Base-by-base conservation (phyloP, 352 stramenopile genomes). In the Phytophthora cactorum region DNA sequence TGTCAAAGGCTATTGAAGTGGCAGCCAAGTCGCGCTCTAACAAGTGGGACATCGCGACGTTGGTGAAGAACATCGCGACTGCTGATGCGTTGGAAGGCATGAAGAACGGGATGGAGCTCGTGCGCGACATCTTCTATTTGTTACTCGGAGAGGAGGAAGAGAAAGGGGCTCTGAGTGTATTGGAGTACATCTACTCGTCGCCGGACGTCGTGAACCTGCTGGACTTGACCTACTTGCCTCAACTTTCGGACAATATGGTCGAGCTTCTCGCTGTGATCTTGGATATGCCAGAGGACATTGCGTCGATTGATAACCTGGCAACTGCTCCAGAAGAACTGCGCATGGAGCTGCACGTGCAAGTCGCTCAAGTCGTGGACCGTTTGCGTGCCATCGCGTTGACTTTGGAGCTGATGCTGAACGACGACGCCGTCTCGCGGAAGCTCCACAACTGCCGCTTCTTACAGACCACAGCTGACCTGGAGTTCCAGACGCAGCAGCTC, bases 231-330 rank as follows among this genome's bases (percentile, higher is more conserved):
- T 75, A 88, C 45, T 59, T 95, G 17, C 75, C 82, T 4, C 68
- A 80, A 29, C 66, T 96, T 10, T 66, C 75, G 1, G 82, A 94
- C 10, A 82, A 92, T 44, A 68, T 91, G 12, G 84, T 94, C 0
- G 88, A 95, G 25, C 64, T 96, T 10, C 62, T 96, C 4, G 84
- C 82, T 3, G 77, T 79, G 3, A 88, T 96, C 12, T 66, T 96
- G 8, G 89, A 96, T 63, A 79, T 96, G 66, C 89, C 89, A 0
- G 89, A 96, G 46, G 82, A 92, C 28, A 74, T 92, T 36, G 68
- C 73, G 25, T 56, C 73, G 4, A 79, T 93, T 45, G 83, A 91
- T 12, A 34, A 59, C 2, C 55, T 80, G 14, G 69, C 70, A 11
- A 53, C 67, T 17, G 64, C 65, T 15, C 67, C 76, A 3, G 76